Evolutionary conservation across 1,139 yeast species (phyloP).

Genomic region (Magnusiomyces starmeri): DNA sequence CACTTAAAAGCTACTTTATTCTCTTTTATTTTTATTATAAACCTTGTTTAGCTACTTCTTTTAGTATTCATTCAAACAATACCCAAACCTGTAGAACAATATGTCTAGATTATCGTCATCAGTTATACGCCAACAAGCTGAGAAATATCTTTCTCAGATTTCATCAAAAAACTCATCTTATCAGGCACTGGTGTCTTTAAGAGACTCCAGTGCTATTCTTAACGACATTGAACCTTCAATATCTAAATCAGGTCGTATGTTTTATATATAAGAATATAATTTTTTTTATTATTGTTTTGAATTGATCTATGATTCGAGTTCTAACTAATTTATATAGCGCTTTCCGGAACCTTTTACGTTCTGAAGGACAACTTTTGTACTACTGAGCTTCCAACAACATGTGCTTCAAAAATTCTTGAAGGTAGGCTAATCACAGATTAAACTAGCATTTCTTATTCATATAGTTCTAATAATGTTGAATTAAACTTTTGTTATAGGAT

Average conservation of each 20-base stretch:
- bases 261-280: not conserved
- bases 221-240: constrained; percentile 11
- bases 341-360: constrained; percentile 36
- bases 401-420: constrained; percentile 58
- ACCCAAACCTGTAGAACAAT: too few species aligned
- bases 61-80: too few species aligned
- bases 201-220: constrained; percentile 9
- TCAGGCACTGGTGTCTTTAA: constrained; percentile 32
- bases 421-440: too few species aligned
- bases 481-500: constrained; percentile 30
- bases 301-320: not conserved
- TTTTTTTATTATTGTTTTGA: not conserved
- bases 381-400: constrained; percentile 56
- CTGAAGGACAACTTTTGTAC: constrained; percentile 79
- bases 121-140: constrained; percentile 18
- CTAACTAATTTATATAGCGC: constrained; percentile 7
- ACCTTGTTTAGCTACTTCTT: too few species aligned
- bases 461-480: not conserved
- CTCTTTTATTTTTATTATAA: too few species aligned
- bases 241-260: constrained; percentile 9
- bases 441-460: too few species aligned
- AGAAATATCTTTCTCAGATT: constrained; percentile 25
- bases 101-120: not conserved
- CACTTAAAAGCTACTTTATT: too few species aligned
- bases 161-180: constrained; percentile 26